phyloP scores from a whole-genome alignment of 495 filamentous ascomycete species.

The Annulohypoxylon bovei region DNA sequence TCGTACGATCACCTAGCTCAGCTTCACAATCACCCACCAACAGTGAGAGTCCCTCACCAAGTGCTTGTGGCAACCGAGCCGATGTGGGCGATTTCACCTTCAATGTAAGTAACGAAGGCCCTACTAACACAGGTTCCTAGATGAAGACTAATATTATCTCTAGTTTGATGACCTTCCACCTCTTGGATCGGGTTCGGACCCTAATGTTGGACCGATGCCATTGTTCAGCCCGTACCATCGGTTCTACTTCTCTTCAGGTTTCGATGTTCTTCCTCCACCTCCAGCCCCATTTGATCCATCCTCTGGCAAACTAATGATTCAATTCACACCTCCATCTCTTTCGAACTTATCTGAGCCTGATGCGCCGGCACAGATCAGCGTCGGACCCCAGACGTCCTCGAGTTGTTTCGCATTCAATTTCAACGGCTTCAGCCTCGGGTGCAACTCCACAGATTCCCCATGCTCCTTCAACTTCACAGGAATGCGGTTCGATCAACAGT shows the following conservation, averaged over 20 bases:
- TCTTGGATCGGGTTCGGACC: constrained; percentile 34
- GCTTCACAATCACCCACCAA: background rate
- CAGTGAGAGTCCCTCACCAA: constrained; percentile 22
- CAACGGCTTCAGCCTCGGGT: constrained; percentile 52
- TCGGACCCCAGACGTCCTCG: constrained; percentile 47
- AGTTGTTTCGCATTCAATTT: constrained; percentile 56
- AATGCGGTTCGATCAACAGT: constrained; percentile 41
- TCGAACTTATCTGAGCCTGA: constrained; percentile 33
- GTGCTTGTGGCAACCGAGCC: constrained; percentile 43
- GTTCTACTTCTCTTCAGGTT: constrained; percentile 53
- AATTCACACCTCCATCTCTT: constrained; percentile 47
- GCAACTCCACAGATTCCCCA: constrained; percentile 48
- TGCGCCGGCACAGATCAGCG: constrained; percentile 47
- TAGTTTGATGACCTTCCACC: constrained; percentile 56
- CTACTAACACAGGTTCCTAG: background rate
- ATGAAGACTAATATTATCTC: constrained; percentile 14
- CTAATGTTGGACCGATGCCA: constrained; percentile 39
- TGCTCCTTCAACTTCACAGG: constrained; percentile 55
- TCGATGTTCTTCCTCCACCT: constrained; percentile 46
- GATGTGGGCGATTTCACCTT: constrained; percentile 48
- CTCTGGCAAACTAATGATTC: constrained; percentile 52
- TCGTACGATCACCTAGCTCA: constrained; percentile 32
- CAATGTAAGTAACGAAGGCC: constrained; percentile 34
- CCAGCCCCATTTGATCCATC: constrained; percentile 46
- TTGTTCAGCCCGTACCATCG: constrained; percentile 54